Evolutionary conservation across 176 grass and related monocot genomes (phyloP), one percentile per base, ranked within the genome.

Genomic region (Zea luxurians): DNA sequence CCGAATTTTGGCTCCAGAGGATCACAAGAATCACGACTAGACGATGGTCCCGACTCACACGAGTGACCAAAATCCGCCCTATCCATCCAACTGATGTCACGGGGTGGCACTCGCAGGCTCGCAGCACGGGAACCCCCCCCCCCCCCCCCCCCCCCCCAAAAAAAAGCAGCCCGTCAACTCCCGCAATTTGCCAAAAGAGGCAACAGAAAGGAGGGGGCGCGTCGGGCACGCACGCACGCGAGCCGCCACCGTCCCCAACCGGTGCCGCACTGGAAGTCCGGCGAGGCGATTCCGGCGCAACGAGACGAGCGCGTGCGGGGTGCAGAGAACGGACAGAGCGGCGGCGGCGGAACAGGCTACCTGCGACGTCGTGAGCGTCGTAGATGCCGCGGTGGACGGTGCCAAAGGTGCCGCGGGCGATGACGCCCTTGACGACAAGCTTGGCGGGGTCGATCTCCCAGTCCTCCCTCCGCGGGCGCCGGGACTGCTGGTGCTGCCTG

Each of bases 361-460:
- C 91, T 84, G 95, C 95, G 77, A 98, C 95, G 77, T 98, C 95
- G 70, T 86, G 69, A 85, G 91, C 95, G 72, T 98, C 89, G 95
- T 90, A 98, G 83, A 92, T 13, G 37, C 95, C 95, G 53, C 95
- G 89, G 79, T 98, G 95, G 83, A 98, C 91, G 77, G 91, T 85
- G 37, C 91, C 95, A 78, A 94, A 97, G 85, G 95, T 98, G 87
- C 95, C 95, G 66, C 95, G 85, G 20, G 95, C 95, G 63, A 98
- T 98, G 74, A 94, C 75, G 40, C 81, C 91, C 44, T 89, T 83
- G 80, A 98, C 59, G 76, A 92, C 65, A 48, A 98, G 85, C 64
- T 84, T 98, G 35, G 84, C 55, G 13, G 89, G 95, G 74, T 98
- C 95, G 69, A 93, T 90, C 91, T 98, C 95, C 91, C 95, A 98